phyloP scores from a whole-genome alignment of 1,284 basidiomycete genomes.

The Pterulicium gracile region DNA sequence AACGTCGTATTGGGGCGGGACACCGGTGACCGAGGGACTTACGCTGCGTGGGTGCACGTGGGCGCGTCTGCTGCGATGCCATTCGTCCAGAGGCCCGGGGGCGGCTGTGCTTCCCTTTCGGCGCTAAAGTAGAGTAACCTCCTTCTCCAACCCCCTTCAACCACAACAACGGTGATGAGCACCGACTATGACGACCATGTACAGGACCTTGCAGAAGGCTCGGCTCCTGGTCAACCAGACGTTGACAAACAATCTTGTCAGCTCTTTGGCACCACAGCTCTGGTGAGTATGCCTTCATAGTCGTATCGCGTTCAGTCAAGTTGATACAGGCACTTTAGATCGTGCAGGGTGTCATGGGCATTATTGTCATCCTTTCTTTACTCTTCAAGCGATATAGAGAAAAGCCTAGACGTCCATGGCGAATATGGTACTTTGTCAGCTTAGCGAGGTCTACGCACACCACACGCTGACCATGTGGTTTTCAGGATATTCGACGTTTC shows the following conservation, averaged over 20 bases:
- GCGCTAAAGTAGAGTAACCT: too few relatives aligned
- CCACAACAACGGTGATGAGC: too few relatives aligned
- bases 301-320: too few relatives aligned
- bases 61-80: too few relatives aligned
- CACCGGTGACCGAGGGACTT: too few relatives aligned
- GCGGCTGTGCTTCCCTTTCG: too few relatives aligned
- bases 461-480: slow-evolving; percentile 8
- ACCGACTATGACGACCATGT: slow-evolving; percentile 1
- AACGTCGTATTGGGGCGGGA: too few relatives aligned
- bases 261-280: slow-evolving; percentile 55
- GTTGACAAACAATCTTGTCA: slow-evolving; percentile 53
- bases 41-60: too few relatives aligned
- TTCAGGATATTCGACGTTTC: slow-evolving; percentile 78
- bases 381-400: slow-evolving; percentile 87
- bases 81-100: too few relatives aligned
- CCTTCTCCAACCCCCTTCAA: too few relatives aligned
- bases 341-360: slow-evolving; percentile 78
- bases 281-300: slow-evolving; percentile 31
- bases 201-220: slow-evolving; percentile 1
- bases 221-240: slow-evolving; percentile 26
- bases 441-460: slow-evolving; percentile 4
- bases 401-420: slow-evolving; percentile 78
- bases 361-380: slow-evolving; percentile 78
- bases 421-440: slow-evolving; percentile 63
- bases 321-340: too few relatives aligned